phyloP scores from a whole-genome alignment of 1,284 basidiomycete species.

The Trichosporon faecale region DNA sequence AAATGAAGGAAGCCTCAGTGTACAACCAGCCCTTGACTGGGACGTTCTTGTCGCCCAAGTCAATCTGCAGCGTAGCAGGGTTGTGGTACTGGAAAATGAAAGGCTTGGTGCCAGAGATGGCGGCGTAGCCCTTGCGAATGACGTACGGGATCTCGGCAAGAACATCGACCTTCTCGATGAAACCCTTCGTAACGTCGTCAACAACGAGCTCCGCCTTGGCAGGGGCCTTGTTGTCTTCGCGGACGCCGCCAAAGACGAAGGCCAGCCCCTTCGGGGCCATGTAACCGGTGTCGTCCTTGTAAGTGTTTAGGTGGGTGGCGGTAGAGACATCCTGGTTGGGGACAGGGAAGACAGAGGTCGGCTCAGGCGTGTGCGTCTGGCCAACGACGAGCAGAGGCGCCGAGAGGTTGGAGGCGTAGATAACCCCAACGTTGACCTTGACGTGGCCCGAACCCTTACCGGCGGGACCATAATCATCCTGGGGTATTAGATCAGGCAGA shows the following conservation, averaged over 20 bases:
- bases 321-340: slow-evolving; percentile 62
- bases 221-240: slow-evolving; percentile 54
- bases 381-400: slow-evolving; percentile 52
- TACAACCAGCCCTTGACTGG: slow-evolving; percentile 69
- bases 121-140: slow-evolving; percentile 55
- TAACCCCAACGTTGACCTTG: slow-evolving; percentile 73
- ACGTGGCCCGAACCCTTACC: slow-evolving; percentile 75
- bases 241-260: slow-evolving; percentile 76
- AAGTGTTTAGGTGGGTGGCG: slow-evolving; percentile 64
- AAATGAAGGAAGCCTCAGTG: slow-evolving; percentile 90
- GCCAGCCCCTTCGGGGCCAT: slow-evolving; percentile 66
- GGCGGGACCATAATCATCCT: slow-evolving; percentile 66
- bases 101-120: slow-evolving; percentile 56
- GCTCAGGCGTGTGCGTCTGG: slow-evolving; percentile 60
- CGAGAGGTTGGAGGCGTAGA: slow-evolving; percentile 33
- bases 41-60: slow-evolving; percentile 53
- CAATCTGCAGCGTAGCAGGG: slow-evolving; percentile 65
- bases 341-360: slow-evolving; percentile 51
- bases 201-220: slow-evolving; percentile 61
- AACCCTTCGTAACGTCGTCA: slow-evolving; percentile 59
- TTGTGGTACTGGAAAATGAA: slow-evolving; percentile 75
- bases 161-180: slow-evolving; percentile 96
- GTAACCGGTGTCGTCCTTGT: slow-evolving; percentile 75
- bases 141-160: slow-evolving; percentile 93
- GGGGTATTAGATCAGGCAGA: neutral